Percentiles rank a stretch among this genome's conserved stretches.
These are phyloP conservation scores for Lactifluus hygrophoroides DNA, from an alignment of 768 basidiomycete genomes.

Conservation along the genomic window DNA sequence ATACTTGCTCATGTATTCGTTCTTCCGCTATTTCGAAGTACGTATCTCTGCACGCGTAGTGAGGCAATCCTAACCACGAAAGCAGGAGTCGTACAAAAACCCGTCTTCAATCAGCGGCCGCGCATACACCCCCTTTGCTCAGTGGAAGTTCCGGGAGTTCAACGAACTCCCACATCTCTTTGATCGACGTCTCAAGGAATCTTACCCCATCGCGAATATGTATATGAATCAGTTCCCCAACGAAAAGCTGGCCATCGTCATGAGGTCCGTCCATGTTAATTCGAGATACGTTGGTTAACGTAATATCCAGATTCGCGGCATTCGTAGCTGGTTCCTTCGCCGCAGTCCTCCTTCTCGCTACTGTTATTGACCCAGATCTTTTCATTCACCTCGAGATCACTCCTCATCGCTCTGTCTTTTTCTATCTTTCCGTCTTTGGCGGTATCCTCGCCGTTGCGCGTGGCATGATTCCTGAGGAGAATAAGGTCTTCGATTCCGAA, in stretches of 20 bases:
- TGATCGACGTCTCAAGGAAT: slow-evolving; percentile 73
- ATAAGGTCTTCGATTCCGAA: slow-evolving; percentile 90
- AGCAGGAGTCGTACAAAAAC: slow-evolving; percentile 96
- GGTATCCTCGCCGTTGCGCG: slow-evolving; percentile 81
- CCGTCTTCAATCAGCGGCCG: slow-evolving; percentile 91
- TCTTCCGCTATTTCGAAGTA: slow-evolving; percentile 99
- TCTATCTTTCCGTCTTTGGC: slow-evolving; percentile 86
- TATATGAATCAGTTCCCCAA: slow-evolving; percentile 99
- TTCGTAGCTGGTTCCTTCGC: slow-evolving; percentile 96
- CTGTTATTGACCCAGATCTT: slow-evolving; percentile 88
- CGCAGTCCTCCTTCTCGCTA: slow-evolving; percentile 86
- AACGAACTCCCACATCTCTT: slow-evolving; percentile 97
- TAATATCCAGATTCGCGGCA: slow-evolving; percentile 70
- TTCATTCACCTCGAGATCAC: slow-evolving; percentile 94
- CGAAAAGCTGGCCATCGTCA: slow-evolving; percentile 79
- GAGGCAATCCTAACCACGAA: not conserved
- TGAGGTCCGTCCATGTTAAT: slow-evolving; percentile 54
- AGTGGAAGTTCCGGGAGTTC: slow-evolving; percentile 99
- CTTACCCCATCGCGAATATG: slow-evolving; percentile 83
- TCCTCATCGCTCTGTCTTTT: slow-evolving; percentile 83
- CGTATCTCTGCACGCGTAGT: slow-evolving; percentile 21
- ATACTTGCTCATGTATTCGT: slow-evolving; percentile 96
- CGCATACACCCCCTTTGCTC: slow-evolving; percentile 87
- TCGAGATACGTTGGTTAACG: not conserved
- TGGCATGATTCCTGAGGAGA: slow-evolving; percentile 95